Percentiles rank a stretch among this genome's conserved stretches.
phyloP scores from a whole-genome alignment of 2,329 filamentous ascomycete genomes.

The Talaromyces amestolkiae region DNA sequence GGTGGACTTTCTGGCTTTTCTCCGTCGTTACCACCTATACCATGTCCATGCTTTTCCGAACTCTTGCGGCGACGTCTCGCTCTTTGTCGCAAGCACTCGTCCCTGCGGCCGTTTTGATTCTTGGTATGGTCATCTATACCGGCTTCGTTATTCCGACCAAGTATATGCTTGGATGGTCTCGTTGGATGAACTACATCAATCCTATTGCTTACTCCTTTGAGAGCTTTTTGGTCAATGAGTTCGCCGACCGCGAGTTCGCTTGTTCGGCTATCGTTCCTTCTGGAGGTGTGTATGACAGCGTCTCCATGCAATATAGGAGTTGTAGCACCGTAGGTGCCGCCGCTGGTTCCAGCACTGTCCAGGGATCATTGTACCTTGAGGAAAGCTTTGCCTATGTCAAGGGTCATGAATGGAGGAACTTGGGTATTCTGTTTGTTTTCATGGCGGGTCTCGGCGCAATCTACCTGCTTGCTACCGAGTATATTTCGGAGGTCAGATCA shows the following conservation, averaged over 20 bases:
- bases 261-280: slow-evolving; percentile 45
- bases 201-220: slow-evolving; percentile 80
- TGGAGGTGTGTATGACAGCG: slow-evolving; percentile 38
- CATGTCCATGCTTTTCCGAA: slow-evolving; percentile 86
- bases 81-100: slow-evolving; percentile 61
- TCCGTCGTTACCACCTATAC: slow-evolving; percentile 69
- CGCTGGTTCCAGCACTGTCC: slow-evolving; percentile 52
- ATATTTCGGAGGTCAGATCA: slow-evolving; percentile 63
- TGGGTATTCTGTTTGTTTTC: slow-evolving; percentile 67
- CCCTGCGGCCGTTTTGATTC: slow-evolving; percentile 52
- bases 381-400: slow-evolving; percentile 57
- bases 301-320: slow-evolving; percentile 43
- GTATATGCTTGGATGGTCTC: slow-evolving; percentile 75
- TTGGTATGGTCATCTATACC: slow-evolving; percentile 49
- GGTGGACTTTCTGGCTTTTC: slow-evolving; percentile 83
- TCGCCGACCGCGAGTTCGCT: slow-evolving; percentile 60
- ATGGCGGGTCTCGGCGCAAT: slow-evolving; percentile 59
- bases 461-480: slow-evolving; percentile 66
- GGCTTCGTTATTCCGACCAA: slow-evolving; percentile 45
- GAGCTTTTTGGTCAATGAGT: slow-evolving; percentile 79
- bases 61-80: slow-evolving; percentile 72
- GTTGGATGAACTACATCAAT: slow-evolving; percentile 80
- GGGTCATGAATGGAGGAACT: slow-evolving; percentile 64
- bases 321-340: slow-evolving; percentile 61
- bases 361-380: slow-evolving; percentile 58